These are phyloP conservation scores for Diaporthe sp. DNA, from an alignment of 2,329 filamentous ascomycete species.

Conservation along the genomic window DNA sequence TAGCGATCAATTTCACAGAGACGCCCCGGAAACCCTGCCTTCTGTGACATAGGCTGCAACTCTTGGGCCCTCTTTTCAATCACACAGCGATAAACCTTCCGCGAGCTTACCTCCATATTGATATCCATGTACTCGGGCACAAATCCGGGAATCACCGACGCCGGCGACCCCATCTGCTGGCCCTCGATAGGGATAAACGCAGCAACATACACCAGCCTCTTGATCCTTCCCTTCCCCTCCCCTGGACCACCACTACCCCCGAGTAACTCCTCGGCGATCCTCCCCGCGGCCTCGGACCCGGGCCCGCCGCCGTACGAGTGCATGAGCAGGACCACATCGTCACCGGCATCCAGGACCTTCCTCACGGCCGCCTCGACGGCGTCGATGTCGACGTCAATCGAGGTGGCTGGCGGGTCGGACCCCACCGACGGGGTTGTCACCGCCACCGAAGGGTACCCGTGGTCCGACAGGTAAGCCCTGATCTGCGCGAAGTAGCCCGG, in stretches of 20 bases:
- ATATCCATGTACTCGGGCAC: neutral
- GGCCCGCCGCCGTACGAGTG: constrained; percentile 39
- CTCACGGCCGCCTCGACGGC: constrained; percentile 5
- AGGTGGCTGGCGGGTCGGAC: constrained; percentile 46
- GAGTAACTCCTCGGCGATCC: neutral
- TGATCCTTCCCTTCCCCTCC: neutral
- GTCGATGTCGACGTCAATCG: constrained; percentile 34
- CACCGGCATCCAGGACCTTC: constrained; percentile 20
- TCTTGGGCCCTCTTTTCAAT: accelerated
- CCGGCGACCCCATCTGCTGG: neutral
- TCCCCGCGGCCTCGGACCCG: neutral
- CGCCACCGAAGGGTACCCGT: constrained; percentile 51
- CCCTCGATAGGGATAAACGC: constrained; percentile 18
- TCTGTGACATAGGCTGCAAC: neutral
- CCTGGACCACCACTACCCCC: neutral
- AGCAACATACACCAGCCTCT: constrained; percentile 17
- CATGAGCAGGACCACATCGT: constrained; percentile 35
- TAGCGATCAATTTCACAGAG: neutral
- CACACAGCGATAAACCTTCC: accelerated
- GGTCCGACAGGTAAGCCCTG: constrained; percentile 45
- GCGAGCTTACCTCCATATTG: constrained; percentile 27
- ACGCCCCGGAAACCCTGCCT: neutral
- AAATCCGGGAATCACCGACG: neutral
- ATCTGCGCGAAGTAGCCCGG: neutral
- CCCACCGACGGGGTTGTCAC: constrained; percentile 51